phyloP scores from a whole-genome alignment of 202 grass and related monocot species.

The Eragrostis tef region DNA sequence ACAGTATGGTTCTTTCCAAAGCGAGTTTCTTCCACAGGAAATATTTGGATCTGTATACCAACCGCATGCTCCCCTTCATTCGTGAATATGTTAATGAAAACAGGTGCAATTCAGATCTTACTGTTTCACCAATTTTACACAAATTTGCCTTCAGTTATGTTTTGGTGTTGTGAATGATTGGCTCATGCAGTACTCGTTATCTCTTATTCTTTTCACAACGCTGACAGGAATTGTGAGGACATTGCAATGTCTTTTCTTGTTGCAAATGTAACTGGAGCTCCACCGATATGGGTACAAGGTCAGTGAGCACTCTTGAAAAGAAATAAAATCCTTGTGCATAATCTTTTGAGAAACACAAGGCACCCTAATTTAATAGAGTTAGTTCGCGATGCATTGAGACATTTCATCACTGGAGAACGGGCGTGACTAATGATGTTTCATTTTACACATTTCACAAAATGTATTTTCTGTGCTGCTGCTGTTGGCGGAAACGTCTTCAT shows the following conservation, averaged over 20 bases:
- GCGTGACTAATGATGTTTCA: background rate
- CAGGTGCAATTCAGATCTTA: conserved; percentile 50
- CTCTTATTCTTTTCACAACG: conserved; percentile 7
- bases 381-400: background rate
- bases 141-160: conserved; percentile 4
- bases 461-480: background rate
- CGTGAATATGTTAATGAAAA: conserved; percentile 73
- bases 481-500: conserved; percentile 3
- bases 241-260: conserved; percentile 97
- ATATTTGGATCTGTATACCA: conserved; percentile 79
- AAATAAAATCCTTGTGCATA: conserved; percentile 1
- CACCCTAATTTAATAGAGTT: conserved; percentile 14
- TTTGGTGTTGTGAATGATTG: background rate
- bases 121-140: background rate
- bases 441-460: background rate
- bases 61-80: conserved; percentile 64
- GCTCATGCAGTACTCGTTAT: background rate
- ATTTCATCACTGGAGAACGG: background rate
- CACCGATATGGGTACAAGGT: conserved; percentile 98
- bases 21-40: conserved; percentile 75
- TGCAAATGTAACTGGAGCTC: conserved; percentile 80
- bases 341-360: conserved; percentile 5
- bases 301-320: conserved; percentile 37
- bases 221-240: conserved; percentile 92
- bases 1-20: conserved; percentile 95